Percentiles rank a stretch among this genome's conserved stretches.
These are phyloP conservation scores for Beauveria asiatica DNA, from an alignment of 2,329 filamentous ascomycete species.

Conservation along the genomic window DNA sequence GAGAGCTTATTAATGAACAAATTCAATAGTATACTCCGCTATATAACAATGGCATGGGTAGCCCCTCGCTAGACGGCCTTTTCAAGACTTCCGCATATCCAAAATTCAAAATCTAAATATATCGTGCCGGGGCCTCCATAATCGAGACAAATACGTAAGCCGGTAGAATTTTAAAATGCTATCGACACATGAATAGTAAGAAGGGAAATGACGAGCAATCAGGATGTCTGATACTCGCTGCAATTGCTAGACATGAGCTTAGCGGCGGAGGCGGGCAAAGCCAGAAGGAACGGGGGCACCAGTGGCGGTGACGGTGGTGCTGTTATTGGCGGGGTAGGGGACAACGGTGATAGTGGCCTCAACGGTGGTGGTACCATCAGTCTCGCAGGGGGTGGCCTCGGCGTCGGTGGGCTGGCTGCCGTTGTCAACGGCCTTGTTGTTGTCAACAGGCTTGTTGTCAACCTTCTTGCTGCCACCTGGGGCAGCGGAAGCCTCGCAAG, in stretches of 20 bases:
- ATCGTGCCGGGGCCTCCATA: neutral
- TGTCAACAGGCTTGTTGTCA: constrained; percentile 8
- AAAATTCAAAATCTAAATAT: neutral
- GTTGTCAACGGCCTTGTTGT: constrained; percentile 12
- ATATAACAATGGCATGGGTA: constrained; percentile 6
- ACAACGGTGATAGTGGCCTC: constrained; percentile 28
- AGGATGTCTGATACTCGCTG: neutral
- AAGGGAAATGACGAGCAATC: neutral
- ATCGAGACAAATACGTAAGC: neutral
- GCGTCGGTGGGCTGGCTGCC: constrained; percentile 17
- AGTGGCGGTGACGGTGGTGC: constrained; percentile 27
- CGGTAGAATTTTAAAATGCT: neutral
- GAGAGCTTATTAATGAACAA: neutral
- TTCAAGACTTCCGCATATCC: neutral
- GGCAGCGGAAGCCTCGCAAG: constrained; percentile 12
- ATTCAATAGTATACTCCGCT: constrained; percentile 5
- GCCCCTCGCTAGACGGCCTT: constrained; percentile 6
- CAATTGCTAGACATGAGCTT: constrained; percentile 13
- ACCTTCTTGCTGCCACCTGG: neutral
- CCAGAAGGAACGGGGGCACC: constrained; percentile 28
- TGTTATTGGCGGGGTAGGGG: constrained; percentile 32
- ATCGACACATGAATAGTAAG: constrained; percentile 1
- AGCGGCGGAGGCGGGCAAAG: constrained; percentile 26
- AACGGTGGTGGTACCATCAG: constrained; percentile 21
- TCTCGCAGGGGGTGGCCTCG: constrained; percentile 11